A percentile compares a stretch with the other conserved stretches of the same genome.
Conservation (phyloP, 345 rosid species). For the Bruguiera parviflora region DNA sequence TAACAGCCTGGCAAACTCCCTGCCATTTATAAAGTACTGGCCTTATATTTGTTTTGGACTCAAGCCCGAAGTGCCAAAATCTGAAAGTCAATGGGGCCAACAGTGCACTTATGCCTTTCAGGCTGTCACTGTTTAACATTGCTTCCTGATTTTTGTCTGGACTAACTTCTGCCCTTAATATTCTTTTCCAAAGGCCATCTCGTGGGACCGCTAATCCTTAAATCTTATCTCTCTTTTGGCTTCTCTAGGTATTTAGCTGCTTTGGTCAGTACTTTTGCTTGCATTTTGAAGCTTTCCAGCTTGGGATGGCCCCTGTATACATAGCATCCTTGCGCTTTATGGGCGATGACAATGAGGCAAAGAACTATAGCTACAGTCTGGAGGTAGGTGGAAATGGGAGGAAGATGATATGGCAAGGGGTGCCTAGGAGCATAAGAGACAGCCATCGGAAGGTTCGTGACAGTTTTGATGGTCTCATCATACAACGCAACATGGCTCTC, state of each 20-base stretch:
- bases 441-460: constrained; percentile 76
- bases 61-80: too few species aligned
- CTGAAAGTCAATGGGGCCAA: background rate
- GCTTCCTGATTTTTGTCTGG: background rate
- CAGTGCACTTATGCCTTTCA: background rate
- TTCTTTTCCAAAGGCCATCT: background rate
- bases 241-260: constrained; percentile 66
- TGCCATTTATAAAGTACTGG: background rate
- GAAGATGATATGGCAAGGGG: constrained; percentile 77
- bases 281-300: constrained; percentile 82
- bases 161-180: background rate
- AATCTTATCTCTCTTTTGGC: background rate
- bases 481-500: constrained; percentile 76
- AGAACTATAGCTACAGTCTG: constrained; percentile 71
- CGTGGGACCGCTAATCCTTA: background rate
- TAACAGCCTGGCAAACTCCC: background rate
- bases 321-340: constrained; percentile 73
- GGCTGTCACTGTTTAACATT: background rate
- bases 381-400: constrained; percentile 85
- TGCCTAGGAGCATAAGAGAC: constrained; percentile 76
- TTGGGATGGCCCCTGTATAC: constrained; percentile 72
- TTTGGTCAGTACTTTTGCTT: constrained; percentile 75
- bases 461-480: constrained; percentile 76
- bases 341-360: constrained; percentile 80
- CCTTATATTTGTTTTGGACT: background rate